Evolutionary conservation across 495 filamentous ascomycete species (phyloP), one percentile per base, ranked within the genome.

Genomic region (Trichocladium uniseriatum): DNA sequence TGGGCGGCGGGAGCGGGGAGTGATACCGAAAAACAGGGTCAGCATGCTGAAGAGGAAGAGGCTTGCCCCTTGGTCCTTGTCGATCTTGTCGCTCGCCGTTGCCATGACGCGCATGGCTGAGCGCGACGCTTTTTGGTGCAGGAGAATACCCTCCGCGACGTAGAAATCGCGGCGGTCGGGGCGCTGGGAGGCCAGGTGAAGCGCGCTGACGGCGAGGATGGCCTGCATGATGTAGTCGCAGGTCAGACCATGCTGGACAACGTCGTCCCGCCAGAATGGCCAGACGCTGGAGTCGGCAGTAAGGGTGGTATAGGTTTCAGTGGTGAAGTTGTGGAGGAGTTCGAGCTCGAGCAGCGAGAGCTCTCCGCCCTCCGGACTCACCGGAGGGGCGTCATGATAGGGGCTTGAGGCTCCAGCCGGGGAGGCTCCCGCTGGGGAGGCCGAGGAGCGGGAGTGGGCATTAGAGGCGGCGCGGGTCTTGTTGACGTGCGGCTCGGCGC

Each of bases 181-280:
- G 46, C 46, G 68, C 53, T 44, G 69, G 46, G 55, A 71, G 50
- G 78, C 77, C 0, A 78, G 65, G 51, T 82, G 79, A 20, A 80
- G 60, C 5, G 76, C 70, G 4, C 72, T 73, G 15, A 79, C 48
- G 11, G 74, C 72, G 27, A 82, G 62, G 9, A 82, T 68, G 32
- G 76, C 69, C 29, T 71, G 69, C 69, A 80, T 74, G 20, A 80
- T 64, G 53, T 77, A 80, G 45, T 74, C 69, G 53, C 75, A 69
- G 19, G 56, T 44, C 1, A 80, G 60, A 2, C 72, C 79, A 35
- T 72, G 45, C 27, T 60, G 36, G 21, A 67, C 64, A 11, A 66
- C 60, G 15, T 51, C 55, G 7, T 65, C 55, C 13, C 65, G 57
- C 61, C 64, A 71, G 31, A 71, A 63, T 32, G 56, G 51, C 38